Base-by-base conservation (phyloP, 495 filamentous ascomycete species). In the Hyaloscypha bicolor region DNA sequence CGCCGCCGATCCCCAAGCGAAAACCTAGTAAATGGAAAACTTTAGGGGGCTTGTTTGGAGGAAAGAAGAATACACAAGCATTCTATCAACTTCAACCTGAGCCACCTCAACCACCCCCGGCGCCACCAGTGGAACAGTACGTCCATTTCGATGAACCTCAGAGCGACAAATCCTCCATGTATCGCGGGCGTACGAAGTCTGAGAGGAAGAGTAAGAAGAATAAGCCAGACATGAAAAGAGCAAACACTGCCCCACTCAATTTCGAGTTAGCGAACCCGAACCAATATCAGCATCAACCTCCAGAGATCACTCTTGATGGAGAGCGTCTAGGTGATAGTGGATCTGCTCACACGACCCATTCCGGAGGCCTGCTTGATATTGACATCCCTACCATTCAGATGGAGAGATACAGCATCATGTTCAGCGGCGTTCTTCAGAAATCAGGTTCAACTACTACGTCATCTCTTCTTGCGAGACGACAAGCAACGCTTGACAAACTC, bases 331-430 rank as follows among this genome's bases (percentile, higher is more conserved):
- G 53, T 22, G 61, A 65, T 21, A 52, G 55, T 57, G 22, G 22
- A 8, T 19, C 21, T 11, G 29, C 53, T 2, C 21, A 56, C 29
- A 56, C 21, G 1, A 30, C 9, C 9, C 39, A 60, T 29, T n/a
- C 6, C 16, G 61, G 62, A 39, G 71, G 55, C 37, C 72, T 84
- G 16, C 78, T 98, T 39, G 83, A 93, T 63, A 85, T 97, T 8
- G 87, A 95, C 39, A 96, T 98, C 45, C 94, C 94, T 0, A 81
- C 84, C 39, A 83, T 91, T 51, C 81, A 92, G 60, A 82, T 98
- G 82, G 94, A 97, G 74, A 82, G 94, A 29, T 98, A 97, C 69
- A 96, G 92, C 66, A 86, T 98, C 60, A 97, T 98, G 94, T 98
- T 98, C 76, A 86, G 89, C 56, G 88, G 85, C 53, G 83, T 97